Evolutionary conservation across 2,329 filamentous ascomycete species (phyloP).

Genomic region (Furcasterigmium sp.): DNA sequence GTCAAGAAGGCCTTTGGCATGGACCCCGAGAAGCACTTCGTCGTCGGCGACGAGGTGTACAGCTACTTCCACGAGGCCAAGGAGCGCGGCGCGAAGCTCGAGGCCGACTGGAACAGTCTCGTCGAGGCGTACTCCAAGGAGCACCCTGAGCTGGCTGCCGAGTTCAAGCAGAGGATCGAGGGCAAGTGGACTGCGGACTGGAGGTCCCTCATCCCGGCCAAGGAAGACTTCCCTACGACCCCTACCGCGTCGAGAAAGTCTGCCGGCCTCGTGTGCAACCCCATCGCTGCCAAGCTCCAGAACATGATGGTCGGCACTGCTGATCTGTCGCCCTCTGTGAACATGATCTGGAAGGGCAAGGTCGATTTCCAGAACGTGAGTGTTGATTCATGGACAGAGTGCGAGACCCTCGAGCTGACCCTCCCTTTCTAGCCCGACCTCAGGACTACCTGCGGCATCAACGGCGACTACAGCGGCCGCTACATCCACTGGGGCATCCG

Average conservation of each 20-base stretch:
- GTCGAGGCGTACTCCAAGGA: constrained; percentile 35
- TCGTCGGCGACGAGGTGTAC: constrained; percentile 42
- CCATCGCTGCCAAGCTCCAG: constrained; percentile 39
- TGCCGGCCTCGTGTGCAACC: constrained; percentile 42
- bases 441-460: constrained; percentile 38
- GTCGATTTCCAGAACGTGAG: constrained; percentile 41
- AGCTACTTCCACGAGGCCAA: constrained; percentile 43
- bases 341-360: constrained; percentile 51
- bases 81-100: constrained; percentile 35
- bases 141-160: constrained; percentile 42
- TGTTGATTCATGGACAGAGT: not conserved
- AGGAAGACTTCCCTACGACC: constrained; percentile 35
- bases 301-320: constrained; percentile 50
- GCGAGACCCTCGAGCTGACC: not conserved
- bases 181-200: constrained; percentile 44
- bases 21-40: constrained; percentile 22
- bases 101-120: constrained; percentile 39
- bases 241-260: constrained; percentile 46
- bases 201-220: constrained; percentile 40
- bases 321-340: constrained; percentile 46
- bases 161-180: constrained; percentile 40
- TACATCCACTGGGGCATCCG: constrained; percentile 56
- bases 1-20: constrained; percentile 27
- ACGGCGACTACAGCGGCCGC: constrained; percentile 47
- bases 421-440: constrained; percentile 24